Base-by-base conservation (phyloP, 225 moss, liverwort and hornwort species). In the Takakia lepidozioides region DNA sequence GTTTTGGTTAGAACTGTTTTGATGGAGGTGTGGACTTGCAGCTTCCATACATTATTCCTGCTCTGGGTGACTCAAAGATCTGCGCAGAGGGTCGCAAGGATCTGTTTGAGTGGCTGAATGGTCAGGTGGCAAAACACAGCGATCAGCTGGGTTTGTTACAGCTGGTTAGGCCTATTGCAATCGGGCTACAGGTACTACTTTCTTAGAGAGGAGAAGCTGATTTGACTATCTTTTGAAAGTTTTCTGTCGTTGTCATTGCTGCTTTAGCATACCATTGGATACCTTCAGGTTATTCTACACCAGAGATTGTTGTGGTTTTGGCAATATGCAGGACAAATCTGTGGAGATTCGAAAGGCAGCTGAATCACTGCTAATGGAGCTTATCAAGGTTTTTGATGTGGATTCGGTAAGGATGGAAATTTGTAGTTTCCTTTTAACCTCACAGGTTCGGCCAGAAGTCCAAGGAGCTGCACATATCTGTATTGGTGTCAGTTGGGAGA, bases 1-100 rank as follows among this genome's bases (percentile, higher is more conserved):
- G 13, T 1, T 22, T 49, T 49, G 19, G 5, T 1, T 34, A 25
- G 16, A n/a, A 27, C 6, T 4, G 5, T 8, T 25, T 43, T 13
- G n/a, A n/a, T n/a, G n/a, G n/a, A n/a, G n/a, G n/a, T n/a, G n/a
- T n/a, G n/a, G n/a, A n/a, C 19, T 25, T 56, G 55, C 65, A 81
- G 75, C 75, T 89, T 35, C 79, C 86, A 25, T 80, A 67, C 38
- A 55, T 95, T 21, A 68, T 59, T 38, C 79, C 89, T 48, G 72
- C 81, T 27, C 69, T 95, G 16, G 59, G 64, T 4, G 93, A 95
- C 68, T 55, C 82, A 48, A 89, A 95, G 60, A 72, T 89, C 22
- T 76, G 79, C 64, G 83, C 93, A 19, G 93, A 95, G 64, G 93
- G 93, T 18, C 78, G 93, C 9, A 95, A 89, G 61, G 93, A 95